Evolutionary conservation across 176 grass and related monocot genomes (phyloP).

Genomic region (Phyllostachys edulis): DNA sequence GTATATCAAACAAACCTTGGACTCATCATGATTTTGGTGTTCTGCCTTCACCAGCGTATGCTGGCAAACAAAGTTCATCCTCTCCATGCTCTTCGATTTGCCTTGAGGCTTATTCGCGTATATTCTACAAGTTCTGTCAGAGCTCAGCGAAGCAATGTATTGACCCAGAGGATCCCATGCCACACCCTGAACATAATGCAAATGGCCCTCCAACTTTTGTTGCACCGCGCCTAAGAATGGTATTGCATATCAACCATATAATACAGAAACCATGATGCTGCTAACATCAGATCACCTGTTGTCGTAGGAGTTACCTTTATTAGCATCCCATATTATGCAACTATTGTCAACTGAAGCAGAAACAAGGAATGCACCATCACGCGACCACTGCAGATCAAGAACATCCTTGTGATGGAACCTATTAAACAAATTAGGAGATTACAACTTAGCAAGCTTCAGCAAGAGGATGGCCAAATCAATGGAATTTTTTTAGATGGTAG

Average conservation of each 20-base stretch:
- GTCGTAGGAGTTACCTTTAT: slow-evolving; percentile 56
- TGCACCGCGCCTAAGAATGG: slow-evolving; percentile 54
- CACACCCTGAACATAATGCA: slow-evolving; percentile 98
- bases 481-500: neutral
- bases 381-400: slow-evolving; percentile 95
- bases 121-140: slow-evolving; percentile 83
- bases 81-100: slow-evolving; percentile 64
- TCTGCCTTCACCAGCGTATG: slow-evolving; percentile 69
- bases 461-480: neutral
- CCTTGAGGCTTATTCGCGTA: slow-evolving; percentile 87
- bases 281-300: neutral
- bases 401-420: slow-evolving; percentile 96
- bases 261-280: neutral
- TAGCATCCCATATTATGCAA: slow-evolving; percentile 95
- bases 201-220: slow-evolving; percentile 84
- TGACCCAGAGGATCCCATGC: slow-evolving; percentile 91
- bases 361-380: slow-evolving; percentile 65
- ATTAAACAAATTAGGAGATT: slow-evolving; percentile 15
- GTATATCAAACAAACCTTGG: slow-evolving; percentile 46
- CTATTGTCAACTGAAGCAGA: slow-evolving; percentile 93
- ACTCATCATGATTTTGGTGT: slow-evolving; percentile 59
- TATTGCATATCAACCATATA: slow-evolving; percentile 19
- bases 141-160: slow-evolving; percentile 87
- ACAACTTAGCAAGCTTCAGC: neutral
- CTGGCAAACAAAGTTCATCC: slow-evolving; percentile 83